These are phyloP conservation scores for Rosa persica DNA, from an alignment of 306 rosid genomes.

Conservation along the genomic window DNA sequence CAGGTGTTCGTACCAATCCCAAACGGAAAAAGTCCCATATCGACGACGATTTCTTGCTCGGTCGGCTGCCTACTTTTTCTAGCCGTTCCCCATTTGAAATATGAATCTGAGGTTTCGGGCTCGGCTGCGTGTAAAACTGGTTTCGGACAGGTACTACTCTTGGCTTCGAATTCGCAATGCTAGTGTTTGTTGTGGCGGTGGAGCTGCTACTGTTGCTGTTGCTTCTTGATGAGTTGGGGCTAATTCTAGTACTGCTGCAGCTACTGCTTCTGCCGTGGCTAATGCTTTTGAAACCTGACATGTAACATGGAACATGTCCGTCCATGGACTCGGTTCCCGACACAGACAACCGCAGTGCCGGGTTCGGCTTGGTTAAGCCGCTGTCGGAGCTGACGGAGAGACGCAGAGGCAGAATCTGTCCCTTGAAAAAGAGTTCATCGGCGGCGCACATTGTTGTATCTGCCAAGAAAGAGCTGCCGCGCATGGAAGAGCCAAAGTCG, in stretches of 20 bases:
- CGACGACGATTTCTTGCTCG: constrained; percentile 56
- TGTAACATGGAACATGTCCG: constrained; percentile 21
- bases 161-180: constrained; percentile 28
- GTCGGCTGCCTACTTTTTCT: constrained; percentile 28
- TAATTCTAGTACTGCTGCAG: constrained; percentile 47
- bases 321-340: constrained; percentile 39
- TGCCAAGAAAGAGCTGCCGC: constrained; percentile 27
- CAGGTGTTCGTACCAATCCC: constrained; percentile 75
- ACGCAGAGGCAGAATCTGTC: constrained; percentile 72
- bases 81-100: constrained; percentile 22
- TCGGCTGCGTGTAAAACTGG: constrained; percentile 71
- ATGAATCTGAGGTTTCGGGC: constrained; percentile 72
- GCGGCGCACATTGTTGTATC: constrained; percentile 70
- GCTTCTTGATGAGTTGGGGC: constrained; percentile 46
- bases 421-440: constrained; percentile 75
- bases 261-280: constrained; percentile 39
- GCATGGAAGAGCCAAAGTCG: constrained; percentile 47
- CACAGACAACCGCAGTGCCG: constrained; percentile 28
- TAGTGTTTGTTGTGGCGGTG: constrained; percentile 17
- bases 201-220: constrained; percentile 38
- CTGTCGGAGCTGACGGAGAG: constrained; percentile 53
- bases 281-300: constrained; percentile 26
- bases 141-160: constrained; percentile 32
- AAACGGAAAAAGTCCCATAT: constrained; percentile 71
- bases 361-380: constrained; percentile 17